phyloP scores from a whole-genome alignment of 768 basidiomycete species.

The Cystobasidium ongulense region DNA sequence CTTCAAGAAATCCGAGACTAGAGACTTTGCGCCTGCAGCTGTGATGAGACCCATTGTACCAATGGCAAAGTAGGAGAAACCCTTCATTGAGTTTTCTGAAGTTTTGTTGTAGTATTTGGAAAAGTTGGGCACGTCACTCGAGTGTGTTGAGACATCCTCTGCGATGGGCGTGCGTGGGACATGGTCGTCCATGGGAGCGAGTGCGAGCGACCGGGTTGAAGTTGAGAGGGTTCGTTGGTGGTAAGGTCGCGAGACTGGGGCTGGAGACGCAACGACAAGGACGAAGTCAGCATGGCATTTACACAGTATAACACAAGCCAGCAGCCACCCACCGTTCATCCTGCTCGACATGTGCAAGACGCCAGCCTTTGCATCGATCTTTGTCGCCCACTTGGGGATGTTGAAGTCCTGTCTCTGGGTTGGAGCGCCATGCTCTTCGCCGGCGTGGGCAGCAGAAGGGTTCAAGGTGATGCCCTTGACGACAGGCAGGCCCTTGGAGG shows the following conservation, averaged over 20 bases:
- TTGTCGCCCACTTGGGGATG: conserved; percentile 20
- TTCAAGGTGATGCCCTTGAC: conserved; percentile 20
- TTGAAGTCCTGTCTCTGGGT: not conserved
- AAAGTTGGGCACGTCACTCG: conserved; percentile 79
- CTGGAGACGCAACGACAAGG: not conserved
- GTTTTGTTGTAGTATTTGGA: conserved; percentile 62
- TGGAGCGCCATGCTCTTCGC: not conserved
- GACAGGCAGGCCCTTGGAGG: conserved; percentile 1
- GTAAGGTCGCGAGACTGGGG: conserved; percentile 5
- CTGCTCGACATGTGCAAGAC: not conserved
- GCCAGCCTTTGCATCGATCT: not conserved
- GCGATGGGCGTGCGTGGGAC: conserved; percentile 13
- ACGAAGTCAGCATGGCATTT: not conserved
- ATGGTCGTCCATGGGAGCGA: conserved; percentile 3
- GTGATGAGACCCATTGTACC: conserved; percentile 77
- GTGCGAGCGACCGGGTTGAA: not conserved
- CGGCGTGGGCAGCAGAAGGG: not conserved
- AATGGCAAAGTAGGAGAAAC: conserved; percentile 50
- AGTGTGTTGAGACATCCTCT: conserved; percentile 32
- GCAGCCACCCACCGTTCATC: conserved; percentile 13
- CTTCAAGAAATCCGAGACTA: conserved; percentile 83
- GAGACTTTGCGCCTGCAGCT: conserved; percentile 87
- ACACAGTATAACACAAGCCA: not conserved
- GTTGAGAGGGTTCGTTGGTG: conserved; percentile 31
- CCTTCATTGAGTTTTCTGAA: conserved; percentile 50